These are phyloP conservation scores for Bipolaris gigantea DNA, from an alignment of 2,329 filamentous ascomycete species.

Conservation along the genomic window DNA sequence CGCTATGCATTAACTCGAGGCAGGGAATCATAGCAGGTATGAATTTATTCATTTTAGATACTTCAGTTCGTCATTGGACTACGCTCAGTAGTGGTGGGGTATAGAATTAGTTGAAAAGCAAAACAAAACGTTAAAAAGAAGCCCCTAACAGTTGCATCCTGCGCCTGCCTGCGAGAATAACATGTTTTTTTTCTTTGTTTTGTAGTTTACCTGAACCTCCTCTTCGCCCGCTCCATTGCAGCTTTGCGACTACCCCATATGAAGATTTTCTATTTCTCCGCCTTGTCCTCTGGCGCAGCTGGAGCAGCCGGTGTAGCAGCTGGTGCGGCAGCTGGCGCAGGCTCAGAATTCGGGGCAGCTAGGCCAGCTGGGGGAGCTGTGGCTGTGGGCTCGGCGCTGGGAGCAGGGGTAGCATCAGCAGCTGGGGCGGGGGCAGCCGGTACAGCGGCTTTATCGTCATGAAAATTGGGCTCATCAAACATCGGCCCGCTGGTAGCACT, in stretches of 20 bases:
- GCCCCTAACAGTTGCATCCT: neutral
- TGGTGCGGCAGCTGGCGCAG: neutral
- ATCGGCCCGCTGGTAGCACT: conserved; percentile 45
- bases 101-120: conserved; percentile 38
- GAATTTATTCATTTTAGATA: conserved; percentile 1
- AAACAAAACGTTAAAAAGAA: conserved; percentile 13
- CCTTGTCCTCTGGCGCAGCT: conserved; percentile 5
- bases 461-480: conserved; percentile 37
- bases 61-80: conserved; percentile 5
- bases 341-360: neutral
- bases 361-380: conserved; percentile 1
- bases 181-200: neutral
- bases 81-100: conserved; percentile 32
- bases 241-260: neutral
- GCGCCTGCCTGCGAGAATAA: conserved; percentile 1
- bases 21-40: neutral
- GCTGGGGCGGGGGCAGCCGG: conserved; percentile 1
- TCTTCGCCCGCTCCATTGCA: neutral
- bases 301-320: neutral
- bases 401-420: conserved; percentile 14
- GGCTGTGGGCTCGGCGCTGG: neutral
- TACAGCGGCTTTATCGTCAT: conserved; percentile 19
- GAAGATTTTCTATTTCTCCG: conserved; percentile 2
- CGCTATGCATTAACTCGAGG: no score
- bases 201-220: neutral